Base-by-base conservation (phyloP, 371 early-diverging fungal genomes). In the Mortierella sp. region DNA sequence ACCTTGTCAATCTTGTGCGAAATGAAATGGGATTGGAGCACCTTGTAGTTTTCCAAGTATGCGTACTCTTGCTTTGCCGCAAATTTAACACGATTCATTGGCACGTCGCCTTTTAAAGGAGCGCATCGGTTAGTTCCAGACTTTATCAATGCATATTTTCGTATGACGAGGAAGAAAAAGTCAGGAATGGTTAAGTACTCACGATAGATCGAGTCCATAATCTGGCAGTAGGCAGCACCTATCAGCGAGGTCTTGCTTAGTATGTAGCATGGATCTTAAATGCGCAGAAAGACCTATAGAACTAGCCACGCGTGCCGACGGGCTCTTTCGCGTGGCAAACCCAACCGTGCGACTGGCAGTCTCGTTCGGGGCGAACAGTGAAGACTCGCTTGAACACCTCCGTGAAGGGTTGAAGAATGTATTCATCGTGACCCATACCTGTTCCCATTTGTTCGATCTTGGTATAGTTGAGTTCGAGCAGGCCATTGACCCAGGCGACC, bases 391-490 rank as follows among this genome's bases (percentile, higher is more conserved):
- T n/a, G n/a, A n/a, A n/a, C n/a, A n/a, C n/a, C n/a, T n/a, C n/a
- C n/a, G n/a, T n/a, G n/a, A n/a, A n/a, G n/a, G n/a, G n/a, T n/a
- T n/a, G n/a, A n/a, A n/a, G n/a, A n/a, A n/a, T n/a, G n/a, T n/a
- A 34, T 34, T 34, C 37, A 4, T 34, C 37, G 14, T 34, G 11
- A 44, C 57, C 60, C 53, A 62, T 89, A 92, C 95, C 95, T 69
- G 94, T 89, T 44, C 98, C 97, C 54, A 92, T 88, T 75, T 97
- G 96, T 81, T 98, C 97, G 34, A 98, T 82, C 75, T 96, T 97
- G 59, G 94, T 93, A 80, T 94, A 93, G 69, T 84, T 92, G 48
- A 94, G 81, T 58, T 92, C 92, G 39, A 94, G 84, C 26, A 97
- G 87, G 56, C 94, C 95, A 79, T 97, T 98, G 57, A 96, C 59